A percentile compares a stretch with the other conserved stretches of the same genome.
phyloP scores from a whole-genome alignment of 148 eudicot species.

The Rhododendron ferrugineum region DNA sequence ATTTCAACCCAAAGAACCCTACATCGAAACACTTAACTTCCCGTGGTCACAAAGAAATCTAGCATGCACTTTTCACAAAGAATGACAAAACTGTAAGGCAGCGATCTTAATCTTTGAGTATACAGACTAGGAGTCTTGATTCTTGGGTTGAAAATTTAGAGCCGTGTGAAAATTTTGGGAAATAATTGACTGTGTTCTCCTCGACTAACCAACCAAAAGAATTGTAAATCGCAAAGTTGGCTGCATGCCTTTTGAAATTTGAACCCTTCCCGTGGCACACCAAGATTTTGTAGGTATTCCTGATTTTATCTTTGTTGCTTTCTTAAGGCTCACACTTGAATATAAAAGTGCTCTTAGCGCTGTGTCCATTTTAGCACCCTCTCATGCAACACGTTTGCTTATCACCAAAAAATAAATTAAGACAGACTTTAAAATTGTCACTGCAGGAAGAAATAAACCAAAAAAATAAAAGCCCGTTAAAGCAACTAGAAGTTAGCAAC shows the following conservation, averaged over 20 bases:
- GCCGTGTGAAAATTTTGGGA: background rate
- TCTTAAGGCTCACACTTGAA: background rate
- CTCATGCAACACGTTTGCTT: background rate
- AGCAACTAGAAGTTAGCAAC: conserved; percentile 9
- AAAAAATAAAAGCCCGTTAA: background rate
- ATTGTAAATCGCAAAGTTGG: background rate
- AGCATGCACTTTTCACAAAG: background rate
- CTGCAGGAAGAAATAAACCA: background rate
- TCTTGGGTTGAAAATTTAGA: background rate
- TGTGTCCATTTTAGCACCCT: background rate
- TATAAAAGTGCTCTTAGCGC: background rate
- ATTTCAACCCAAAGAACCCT: background rate
- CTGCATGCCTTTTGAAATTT: background rate
- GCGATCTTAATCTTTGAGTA: background rate
- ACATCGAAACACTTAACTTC: background rate
- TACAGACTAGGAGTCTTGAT: background rate
- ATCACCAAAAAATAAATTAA: background rate
- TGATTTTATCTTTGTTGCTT: background rate
- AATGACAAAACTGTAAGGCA: background rate
- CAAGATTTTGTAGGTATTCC: background rate
- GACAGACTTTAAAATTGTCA: background rate
- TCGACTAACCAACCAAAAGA: background rate
- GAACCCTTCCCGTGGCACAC: background rate
- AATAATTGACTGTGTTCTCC: background rate
- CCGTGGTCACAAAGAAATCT: background rate